A percentile compares a stretch with the other conserved stretches of the same genome.
phyloP scores from a whole-genome alignment of 495 filamentous ascomycete genomes.

The Evansstolkia leycettana region DNA sequence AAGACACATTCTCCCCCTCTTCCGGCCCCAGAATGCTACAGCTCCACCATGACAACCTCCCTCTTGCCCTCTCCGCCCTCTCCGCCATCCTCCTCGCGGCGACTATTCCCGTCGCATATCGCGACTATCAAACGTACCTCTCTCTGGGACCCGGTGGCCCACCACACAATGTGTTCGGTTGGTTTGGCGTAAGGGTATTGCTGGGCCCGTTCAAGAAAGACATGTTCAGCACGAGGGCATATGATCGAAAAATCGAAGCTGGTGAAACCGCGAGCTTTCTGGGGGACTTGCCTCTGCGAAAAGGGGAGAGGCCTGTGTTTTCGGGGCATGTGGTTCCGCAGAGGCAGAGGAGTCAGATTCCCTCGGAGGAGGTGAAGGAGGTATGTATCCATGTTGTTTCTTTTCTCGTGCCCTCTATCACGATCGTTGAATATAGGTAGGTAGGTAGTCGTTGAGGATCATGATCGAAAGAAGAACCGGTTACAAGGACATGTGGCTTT shows the following conservation, averaged over 20 bases:
- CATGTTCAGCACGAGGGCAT: slow-evolving; percentile 20
- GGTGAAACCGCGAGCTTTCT: slow-evolving; percentile 10
- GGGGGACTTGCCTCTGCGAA: slow-evolving; percentile 2
- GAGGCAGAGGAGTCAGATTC: slow-evolving; percentile 20
- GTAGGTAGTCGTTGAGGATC: too few relatives aligned
- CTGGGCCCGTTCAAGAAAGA: slow-evolving; percentile 18
- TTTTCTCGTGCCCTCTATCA: neutral
- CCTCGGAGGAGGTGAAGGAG: slow-evolving; percentile 13
- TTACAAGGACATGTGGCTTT: too few relatives aligned
- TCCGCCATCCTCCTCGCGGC: slow-evolving; percentile 3
- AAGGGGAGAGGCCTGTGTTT: slow-evolving; percentile 12
- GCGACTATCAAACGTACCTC: slow-evolving; percentile 20
- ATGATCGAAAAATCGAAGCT: slow-evolving; percentile 13
- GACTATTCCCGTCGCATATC: slow-evolving; percentile 15
- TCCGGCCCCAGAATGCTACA: too few relatives aligned
- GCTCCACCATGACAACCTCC: too few relatives aligned
- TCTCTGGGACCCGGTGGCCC: slow-evolving; percentile 23
- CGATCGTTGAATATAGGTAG: too few relatives aligned
- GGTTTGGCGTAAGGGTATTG: slow-evolving; percentile 14
- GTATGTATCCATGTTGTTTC: slow-evolving; percentile 8
- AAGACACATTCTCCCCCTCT: too few relatives aligned
- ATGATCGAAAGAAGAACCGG: too few relatives aligned
- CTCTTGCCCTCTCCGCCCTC: too few relatives aligned
- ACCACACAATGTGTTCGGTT: slow-evolving; percentile 23
- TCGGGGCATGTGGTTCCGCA: slow-evolving; percentile 25